Evolutionary conservation across 2,329 filamentous ascomycete species (phyloP).

Genomic region (Calonectria ilicicola): DNA sequence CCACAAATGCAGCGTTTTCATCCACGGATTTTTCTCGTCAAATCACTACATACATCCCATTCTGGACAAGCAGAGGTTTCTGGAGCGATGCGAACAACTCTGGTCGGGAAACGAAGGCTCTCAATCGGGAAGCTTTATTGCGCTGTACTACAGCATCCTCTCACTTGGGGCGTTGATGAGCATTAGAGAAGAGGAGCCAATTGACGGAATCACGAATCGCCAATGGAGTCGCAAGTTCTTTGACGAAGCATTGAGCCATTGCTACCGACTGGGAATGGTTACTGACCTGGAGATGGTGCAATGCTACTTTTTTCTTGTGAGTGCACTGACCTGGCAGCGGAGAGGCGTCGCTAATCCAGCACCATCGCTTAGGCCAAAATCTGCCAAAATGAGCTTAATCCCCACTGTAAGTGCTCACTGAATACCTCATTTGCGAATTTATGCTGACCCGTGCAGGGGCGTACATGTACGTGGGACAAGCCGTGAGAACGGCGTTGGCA

Average conservation of each 20-base stretch:
- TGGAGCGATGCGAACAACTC: slow-evolving; percentile 51
- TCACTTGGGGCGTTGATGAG: slow-evolving; percentile 60
- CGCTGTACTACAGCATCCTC: slow-evolving; percentile 59
- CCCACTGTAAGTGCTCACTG: slow-evolving; percentile 50
- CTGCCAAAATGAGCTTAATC: slow-evolving; percentile 62
- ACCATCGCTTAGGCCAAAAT: slow-evolving; percentile 53
- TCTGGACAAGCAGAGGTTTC: slow-evolving; percentile 58
- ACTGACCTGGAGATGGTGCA: slow-evolving; percentile 62
- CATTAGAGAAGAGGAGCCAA: slow-evolving; percentile 55
- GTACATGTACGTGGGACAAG: slow-evolving; percentile 61
- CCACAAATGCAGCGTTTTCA: slow-evolving; percentile 57
- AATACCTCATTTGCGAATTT: not conserved
- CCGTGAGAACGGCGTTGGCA: slow-evolving; percentile 59
- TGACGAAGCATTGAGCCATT: slow-evolving; percentile 52
- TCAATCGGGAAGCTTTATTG: slow-evolving; percentile 52
- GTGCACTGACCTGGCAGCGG: not conserved
- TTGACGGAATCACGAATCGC: slow-evolving; percentile 57
- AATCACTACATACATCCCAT: slow-evolving; percentile 62
- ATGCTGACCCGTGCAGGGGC: slow-evolving; percentile 41
- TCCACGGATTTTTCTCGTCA: slow-evolving; percentile 61
- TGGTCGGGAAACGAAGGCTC: slow-evolving; percentile 14
- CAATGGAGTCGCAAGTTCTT: slow-evolving; percentile 61
- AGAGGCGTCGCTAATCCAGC: not conserved
- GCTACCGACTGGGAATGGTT: slow-evolving; percentile 54
- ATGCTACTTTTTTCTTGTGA: slow-evolving; percentile 58